Base-by-base conservation (phyloP, 2,329 filamentous ascomycete species). In the Nothophoma quercina region DNA sequence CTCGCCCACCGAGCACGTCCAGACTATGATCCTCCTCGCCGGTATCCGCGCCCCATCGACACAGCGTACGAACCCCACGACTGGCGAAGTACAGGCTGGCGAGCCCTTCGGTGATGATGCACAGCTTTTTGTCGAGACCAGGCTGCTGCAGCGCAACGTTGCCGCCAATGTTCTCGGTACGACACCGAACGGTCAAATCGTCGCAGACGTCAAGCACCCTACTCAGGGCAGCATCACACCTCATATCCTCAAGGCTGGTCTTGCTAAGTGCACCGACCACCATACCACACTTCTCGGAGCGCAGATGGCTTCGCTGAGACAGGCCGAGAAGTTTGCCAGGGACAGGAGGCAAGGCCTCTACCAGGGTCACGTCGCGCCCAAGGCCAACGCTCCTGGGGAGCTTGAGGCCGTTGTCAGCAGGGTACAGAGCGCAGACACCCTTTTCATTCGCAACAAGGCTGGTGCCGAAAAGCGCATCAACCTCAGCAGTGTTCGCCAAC, bases 71-170 rank as follows among this genome's bases (percentile, higher is more conserved):
- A 89, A 91, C 65, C 84, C 87, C 34, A 87, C 89, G 1, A 91
- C 90, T 40, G 90, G 91, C 58, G 85, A 89, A 67, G 88, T 89
- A 44, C 90, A 96, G 69, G 83, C 91, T 15, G 93, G 89, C 0
- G 95, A 99, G 77, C 90, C 95, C 57, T 91, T 87, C 59, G 95
- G 93, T 61, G 91, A 95, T 56, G 93, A 97, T 72, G 90, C 95
- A 51, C 89, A 91, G 60, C 82, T 85, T 58, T 99, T 93, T 69
- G 91, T 97, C 35, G 95, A 99, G 77, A 79, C 85, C 36, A 84
- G 95, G 65, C 78, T 99, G 51, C 82, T 96, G 59, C 95, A 98
- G 77, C 88, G 95, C 60, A 88, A 88, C 70, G 87, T 96, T 59
- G 87, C 90, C 74, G 84, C 96, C 46, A 86, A 90, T 60, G 84